These are phyloP conservation scores for Moesziomyces aphidis DNA, from an alignment of 1,284 basidiomycete genomes.

Conservation along the genomic window DNA sequence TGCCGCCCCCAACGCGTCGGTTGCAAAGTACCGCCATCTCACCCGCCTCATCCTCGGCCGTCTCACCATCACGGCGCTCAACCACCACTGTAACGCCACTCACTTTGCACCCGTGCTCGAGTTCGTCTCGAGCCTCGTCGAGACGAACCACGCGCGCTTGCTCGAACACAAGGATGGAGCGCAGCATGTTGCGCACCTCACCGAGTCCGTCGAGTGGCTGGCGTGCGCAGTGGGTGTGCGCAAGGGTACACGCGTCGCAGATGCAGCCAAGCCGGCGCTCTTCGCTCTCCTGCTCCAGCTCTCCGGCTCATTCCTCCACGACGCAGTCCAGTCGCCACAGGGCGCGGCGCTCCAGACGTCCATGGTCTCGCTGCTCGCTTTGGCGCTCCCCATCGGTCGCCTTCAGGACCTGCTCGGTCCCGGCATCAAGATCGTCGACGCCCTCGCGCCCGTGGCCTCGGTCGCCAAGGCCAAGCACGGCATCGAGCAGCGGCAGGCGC, in stretches of 20 bases:
- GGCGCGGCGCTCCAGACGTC: conserved; percentile 32
- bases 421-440: conserved; percentile 56
- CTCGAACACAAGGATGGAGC: not conserved
- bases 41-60: conserved; percentile 47
- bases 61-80: conserved; percentile 59
- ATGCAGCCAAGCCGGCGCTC: conserved; percentile 46
- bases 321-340: conserved; percentile 12
- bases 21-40: conserved; percentile 28
- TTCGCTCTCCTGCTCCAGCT: conserved; percentile 51
- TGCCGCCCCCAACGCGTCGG: conserved; percentile 9
- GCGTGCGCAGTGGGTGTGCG: conserved; percentile 54
- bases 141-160: conserved; percentile 19
- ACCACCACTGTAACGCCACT: conserved; percentile 53
- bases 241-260: conserved; percentile 61
- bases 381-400: conserved; percentile 58
- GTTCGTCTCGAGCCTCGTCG: conserved; percentile 41
- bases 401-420: conserved; percentile 64
- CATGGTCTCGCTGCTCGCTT: conserved; percentile 47
- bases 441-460: conserved; percentile 30
- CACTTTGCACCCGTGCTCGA: conserved; percentile 54
- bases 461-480: conserved; percentile 19
- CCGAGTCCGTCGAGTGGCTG: conserved; percentile 54
- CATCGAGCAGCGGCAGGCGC: conserved; percentile 26
- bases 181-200: conserved; percentile 22
- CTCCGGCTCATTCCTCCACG: conserved; percentile 32